Evolutionary conservation across 768 basidiomycete genomes (phyloP).

Genomic region (Jaapia argillacea): DNA sequence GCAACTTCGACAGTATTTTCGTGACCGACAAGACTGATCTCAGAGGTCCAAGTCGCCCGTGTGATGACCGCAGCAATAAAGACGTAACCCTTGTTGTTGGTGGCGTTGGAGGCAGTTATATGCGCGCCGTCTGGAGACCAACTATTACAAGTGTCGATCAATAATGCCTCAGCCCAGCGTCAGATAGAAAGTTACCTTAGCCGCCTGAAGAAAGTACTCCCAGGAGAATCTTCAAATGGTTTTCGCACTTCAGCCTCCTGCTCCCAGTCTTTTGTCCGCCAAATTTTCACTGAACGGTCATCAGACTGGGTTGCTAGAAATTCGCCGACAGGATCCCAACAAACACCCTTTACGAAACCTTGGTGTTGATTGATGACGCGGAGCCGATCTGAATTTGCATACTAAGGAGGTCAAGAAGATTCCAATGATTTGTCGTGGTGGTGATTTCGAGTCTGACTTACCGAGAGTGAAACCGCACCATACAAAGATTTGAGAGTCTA

Average conservation of each 20-base stretch:
- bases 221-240: slow-evolving; percentile 90
- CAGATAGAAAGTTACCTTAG: slow-evolving; percentile 47
- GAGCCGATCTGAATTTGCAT: slow-evolving; percentile 53
- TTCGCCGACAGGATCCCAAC: slow-evolving; percentile 98
- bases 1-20: slow-evolving; percentile 96
- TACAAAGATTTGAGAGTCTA: slow-evolving; percentile 85
- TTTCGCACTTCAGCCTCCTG: slow-evolving; percentile 78
- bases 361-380: slow-evolving; percentile 81
- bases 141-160: slow-evolving; percentile 31
- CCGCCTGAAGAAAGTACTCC: slow-evolving; percentile 88
- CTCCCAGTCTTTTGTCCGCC: slow-evolving; percentile 90
- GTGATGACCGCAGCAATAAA: slow-evolving; percentile 97
- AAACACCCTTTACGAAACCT: slow-evolving; percentile 97
- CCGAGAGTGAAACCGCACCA: slow-evolving; percentile 94
- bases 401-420: no score
- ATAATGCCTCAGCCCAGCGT: not conserved
- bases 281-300: slow-evolving; percentile 93
- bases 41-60: slow-evolving; percentile 79
- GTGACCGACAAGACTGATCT: slow-evolving; percentile 93
- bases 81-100: slow-evolving; percentile 91
- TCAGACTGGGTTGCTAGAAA: slow-evolving; percentile 97
- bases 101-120: slow-evolving; percentile 95
- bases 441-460: slow-evolving; percentile 20
- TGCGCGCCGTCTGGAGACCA: slow-evolving; percentile 99
- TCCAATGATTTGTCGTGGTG: not conserved